These are phyloP conservation scores for Phytophthora pluvialis DNA, from an alignment of 352 stramenopile species.

Conservation along the genomic window DNA sequence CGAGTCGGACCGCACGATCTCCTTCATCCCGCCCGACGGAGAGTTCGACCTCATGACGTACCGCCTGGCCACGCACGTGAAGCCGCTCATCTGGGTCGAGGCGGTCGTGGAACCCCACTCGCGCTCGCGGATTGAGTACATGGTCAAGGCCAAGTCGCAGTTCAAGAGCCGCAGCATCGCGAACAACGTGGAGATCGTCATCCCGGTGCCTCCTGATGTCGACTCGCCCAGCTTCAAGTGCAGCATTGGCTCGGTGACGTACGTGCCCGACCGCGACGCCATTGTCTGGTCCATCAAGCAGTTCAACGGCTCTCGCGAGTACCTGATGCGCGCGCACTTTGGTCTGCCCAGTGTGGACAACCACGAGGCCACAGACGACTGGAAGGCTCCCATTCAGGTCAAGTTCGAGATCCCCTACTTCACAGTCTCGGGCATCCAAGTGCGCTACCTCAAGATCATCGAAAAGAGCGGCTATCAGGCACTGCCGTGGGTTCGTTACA, in stretches of 20 bases:
- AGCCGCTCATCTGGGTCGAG: conserved; percentile 99
- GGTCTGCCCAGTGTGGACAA: conserved; percentile 95
- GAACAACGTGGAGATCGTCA: conserved; percentile 99
- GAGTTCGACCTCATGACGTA: conserved; percentile 99
- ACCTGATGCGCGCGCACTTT: conserved; percentile 99
- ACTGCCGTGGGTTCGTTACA: conserved; percentile 99
- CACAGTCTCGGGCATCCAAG: conserved; percentile 97
- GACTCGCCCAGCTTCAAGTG: conserved; percentile 99
- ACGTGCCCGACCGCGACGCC: conserved; percentile 98
- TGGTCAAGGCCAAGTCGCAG: conserved; percentile 98
- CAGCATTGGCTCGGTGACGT: conserved; percentile 97
- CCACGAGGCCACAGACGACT: conserved; percentile 89
- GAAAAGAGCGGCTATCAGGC: conserved; percentile 99
- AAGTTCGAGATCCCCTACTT: conserved; percentile 98
- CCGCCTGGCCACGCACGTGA: conserved; percentile 98
- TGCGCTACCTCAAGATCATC: conserved; percentile 99
- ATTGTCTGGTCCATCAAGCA: conserved; percentile 99
- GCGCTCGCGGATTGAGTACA: conserved; percentile 98
- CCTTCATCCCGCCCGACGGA: conserved; percentile 99
- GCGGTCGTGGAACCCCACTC: conserved; percentile 98
- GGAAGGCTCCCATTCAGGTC: conserved; percentile 93
- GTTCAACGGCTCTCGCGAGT: conserved; percentile 98
- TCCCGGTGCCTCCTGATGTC: conserved; percentile 98
- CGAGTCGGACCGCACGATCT: conserved; percentile 99
- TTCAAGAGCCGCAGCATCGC: conserved; percentile 99